Conservation (phyloP, 805 yeast genomes). For the Grigorovia jiainica region DNA sequence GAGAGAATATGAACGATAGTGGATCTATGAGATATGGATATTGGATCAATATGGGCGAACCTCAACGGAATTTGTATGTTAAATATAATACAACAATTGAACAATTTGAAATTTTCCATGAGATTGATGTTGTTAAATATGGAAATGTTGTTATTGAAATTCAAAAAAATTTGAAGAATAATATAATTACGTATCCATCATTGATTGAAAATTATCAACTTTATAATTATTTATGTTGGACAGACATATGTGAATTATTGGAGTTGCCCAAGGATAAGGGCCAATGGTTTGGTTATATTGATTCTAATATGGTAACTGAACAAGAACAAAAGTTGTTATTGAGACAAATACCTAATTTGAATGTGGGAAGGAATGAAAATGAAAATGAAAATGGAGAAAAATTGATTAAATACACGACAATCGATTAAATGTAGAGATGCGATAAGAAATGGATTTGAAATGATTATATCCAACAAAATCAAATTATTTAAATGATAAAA, state of each 20-base stretch:
- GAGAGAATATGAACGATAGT: constrained; percentile 5
- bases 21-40: constrained; percentile 24
- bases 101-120: constrained; percentile 11
- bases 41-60: constrained; percentile 16
- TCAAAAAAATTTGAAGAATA: constrained; percentile 3
- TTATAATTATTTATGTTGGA: constrained; percentile 11
- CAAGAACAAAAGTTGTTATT: constrained; percentile 17
- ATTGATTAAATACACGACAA: constrained; percentile 14
- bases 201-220: constrained; percentile 13
- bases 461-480: constrained; percentile 51
- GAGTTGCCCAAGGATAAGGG: neutral
- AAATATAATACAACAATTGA: constrained; percentile 11
- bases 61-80: constrained; percentile 9
- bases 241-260: constrained; percentile 5
- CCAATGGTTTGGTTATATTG: constrained; percentile 14
- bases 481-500: constrained; percentile 40
- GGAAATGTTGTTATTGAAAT: constrained; percentile 5
- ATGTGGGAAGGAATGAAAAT: neutral
- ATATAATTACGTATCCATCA: constrained; percentile 17
- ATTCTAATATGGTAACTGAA: constrained; percentile 22
- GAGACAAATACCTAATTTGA: constrained; percentile 5
- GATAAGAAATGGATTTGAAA: constrained; percentile 31
- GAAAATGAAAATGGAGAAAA: neutral
- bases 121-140: constrained; percentile 8
- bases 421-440: constrained; percentile 23